Evolutionary conservation across 352 stramenopile species (phyloP).

Genomic region (Phytophthora cactorum): DNA sequence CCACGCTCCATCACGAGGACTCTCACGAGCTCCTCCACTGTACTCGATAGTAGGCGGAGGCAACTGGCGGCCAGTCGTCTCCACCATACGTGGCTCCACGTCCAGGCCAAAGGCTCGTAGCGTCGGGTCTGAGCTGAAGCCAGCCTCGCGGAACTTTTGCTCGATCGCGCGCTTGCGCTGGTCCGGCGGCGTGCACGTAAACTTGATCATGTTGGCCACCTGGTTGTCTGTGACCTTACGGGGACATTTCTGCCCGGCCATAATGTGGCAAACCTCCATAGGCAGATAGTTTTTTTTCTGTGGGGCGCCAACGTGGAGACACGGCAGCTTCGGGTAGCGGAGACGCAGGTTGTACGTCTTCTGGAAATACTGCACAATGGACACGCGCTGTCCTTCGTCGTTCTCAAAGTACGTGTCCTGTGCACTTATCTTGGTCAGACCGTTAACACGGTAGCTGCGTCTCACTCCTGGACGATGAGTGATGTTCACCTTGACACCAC

Average conservation of each 20-base stretch:
- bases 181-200: constrained; percentile 63
- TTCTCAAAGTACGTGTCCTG: constrained; percentile 70
- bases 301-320: constrained; percentile 76
- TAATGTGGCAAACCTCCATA: constrained; percentile 83
- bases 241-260: constrained; percentile 73
- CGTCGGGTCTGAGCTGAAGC: constrained; percentile 59
- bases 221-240: constrained; percentile 84
- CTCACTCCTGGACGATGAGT: constrained; percentile 65
- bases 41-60: constrained; percentile 61
- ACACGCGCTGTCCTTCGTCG: constrained; percentile 51
- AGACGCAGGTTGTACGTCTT: constrained; percentile 57
- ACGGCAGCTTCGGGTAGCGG: constrained; percentile 75
- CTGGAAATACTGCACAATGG: constrained; percentile 69
- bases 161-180: constrained; percentile 69
- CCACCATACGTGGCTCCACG: constrained; percentile 63
- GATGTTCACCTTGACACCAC: constrained; percentile 70
- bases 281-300: constrained; percentile 84
- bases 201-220: constrained; percentile 84
- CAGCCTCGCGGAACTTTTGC: constrained; percentile 59
- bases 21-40: constrained; percentile 44
- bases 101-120: constrained; percentile 63
- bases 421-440: constrained; percentile 48
- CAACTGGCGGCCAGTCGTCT: constrained; percentile 53
- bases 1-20: constrained; percentile 65
- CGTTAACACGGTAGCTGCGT: constrained; percentile 72